phyloP scores from a whole-genome alignment of 2,329 filamentous ascomycete genomes.

The Daldinia sp. region DNA sequence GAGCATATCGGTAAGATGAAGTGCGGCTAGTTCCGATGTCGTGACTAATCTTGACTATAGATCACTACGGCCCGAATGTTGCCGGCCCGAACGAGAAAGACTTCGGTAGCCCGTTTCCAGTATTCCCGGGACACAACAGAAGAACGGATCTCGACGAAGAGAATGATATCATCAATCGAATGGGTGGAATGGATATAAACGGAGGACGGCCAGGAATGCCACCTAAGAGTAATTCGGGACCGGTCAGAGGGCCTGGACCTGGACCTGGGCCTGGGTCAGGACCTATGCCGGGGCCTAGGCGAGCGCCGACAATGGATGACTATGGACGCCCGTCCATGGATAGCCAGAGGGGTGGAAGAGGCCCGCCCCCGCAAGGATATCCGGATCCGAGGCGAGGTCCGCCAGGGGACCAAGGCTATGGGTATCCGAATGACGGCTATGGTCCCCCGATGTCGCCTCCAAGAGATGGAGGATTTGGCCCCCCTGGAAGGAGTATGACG shows the following conservation, averaged over 20 bases:
- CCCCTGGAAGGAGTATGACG: conserved; percentile 67
- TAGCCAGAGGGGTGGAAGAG: conserved; percentile 46
- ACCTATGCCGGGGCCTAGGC: conserved; percentile 32
- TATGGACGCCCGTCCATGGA: conserved; percentile 50
- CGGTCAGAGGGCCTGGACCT: conserved; percentile 48
- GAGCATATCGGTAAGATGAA: conserved; percentile 46
- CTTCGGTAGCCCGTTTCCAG: conserved; percentile 53
- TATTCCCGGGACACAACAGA: conserved; percentile 53
- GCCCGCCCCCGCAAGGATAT: conserved; percentile 50
- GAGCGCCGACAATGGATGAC: conserved; percentile 47
- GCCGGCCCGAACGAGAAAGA: conserved; percentile 46
- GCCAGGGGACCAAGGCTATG: conserved; percentile 48
- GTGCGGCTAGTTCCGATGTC: neutral
- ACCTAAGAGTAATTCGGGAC: conserved; percentile 42
- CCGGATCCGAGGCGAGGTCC: conserved; percentile 50
- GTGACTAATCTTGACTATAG: conserved; percentile 38
- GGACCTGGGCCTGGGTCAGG: conserved; percentile 42
- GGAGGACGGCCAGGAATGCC: conserved; percentile 40
- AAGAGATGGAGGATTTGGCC: conserved; percentile 56
- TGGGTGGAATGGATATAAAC: conserved; percentile 54
- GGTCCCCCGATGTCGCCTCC: conserved; percentile 48
- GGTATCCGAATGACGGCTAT: conserved; percentile 51
- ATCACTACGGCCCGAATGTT: conserved; percentile 37
- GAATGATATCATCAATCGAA: conserved; percentile 51
- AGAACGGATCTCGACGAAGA: conserved; percentile 54